Base-by-base conservation (phyloP, 768 basidiomycete species). In the Auriscalpium vulgare region DNA sequence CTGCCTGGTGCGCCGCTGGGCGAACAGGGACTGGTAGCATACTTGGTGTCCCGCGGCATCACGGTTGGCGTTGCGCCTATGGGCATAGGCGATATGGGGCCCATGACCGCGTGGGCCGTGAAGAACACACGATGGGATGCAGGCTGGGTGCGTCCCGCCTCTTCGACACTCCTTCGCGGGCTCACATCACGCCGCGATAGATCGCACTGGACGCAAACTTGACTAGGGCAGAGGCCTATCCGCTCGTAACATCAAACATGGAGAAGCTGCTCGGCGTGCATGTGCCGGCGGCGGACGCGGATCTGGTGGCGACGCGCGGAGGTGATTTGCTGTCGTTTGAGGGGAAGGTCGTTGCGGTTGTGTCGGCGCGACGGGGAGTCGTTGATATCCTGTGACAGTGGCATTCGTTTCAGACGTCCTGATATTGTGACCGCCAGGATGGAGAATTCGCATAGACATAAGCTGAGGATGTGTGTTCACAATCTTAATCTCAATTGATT, bases 201-300 rank as follows among this genome's bases (percentile, higher is more conserved):
- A 68, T 71, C 19, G 69, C 69, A 1, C 65, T 76, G 0, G 70
- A 74, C 29, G 70, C 74, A 4, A 65, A 71, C 49, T 67, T 78
- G 49, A 65, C 67, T 51, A 66, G 59, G 51, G 56, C 63, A 7
- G 64, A 69, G 6, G 69, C 69, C 1, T 63, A 75, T 37, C 69
- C 67, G 8, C 64, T 78, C 8, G 71, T 62, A 17, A 71, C 75
- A 1, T 67, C 66, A 21, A 79, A 75, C 55, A 65, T 79, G 17
- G 75, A 79, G 63, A 71, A 64, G 53, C 63, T 77, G 13, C 66
- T 78, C 1, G 72, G 74, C 5, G 62, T 78, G 3, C 37, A 54
- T 4, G 51, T 50, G 8, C 40, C 59, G 4, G 47, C 37, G 5
- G 65, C 60, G 53, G 66, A 71, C n/a, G 67, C 68, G 34, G 71